Percentiles rank a stretch among this genome's conserved stretches.
Evolutionary conservation across 495 filamentous ascomycete species (phyloP).

Genomic region (Pyrenula aspistea): DNA sequence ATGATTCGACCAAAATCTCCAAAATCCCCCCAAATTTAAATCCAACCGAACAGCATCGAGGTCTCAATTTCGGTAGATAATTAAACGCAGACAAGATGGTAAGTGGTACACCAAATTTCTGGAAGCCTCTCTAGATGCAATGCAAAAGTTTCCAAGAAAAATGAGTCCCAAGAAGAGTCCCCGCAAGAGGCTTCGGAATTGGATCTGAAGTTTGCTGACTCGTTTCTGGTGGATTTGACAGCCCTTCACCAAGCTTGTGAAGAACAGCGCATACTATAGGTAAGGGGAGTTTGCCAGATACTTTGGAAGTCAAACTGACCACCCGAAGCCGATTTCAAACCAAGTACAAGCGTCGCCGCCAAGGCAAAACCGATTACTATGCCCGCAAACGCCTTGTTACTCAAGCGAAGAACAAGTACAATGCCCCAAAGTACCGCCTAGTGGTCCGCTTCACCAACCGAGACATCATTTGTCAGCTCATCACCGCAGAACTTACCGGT

Average conservation of each 20-base stretch:
- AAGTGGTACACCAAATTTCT: too few species aligned
- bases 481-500: constrained; percentile 90
- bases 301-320: constrained; percentile 4
- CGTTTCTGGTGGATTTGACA: constrained; percentile 51
- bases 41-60: too few species aligned
- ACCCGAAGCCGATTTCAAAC: constrained; percentile 82
- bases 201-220: constrained; percentile 98
- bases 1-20: too few species aligned
- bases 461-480: constrained; percentile 96
- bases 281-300: constrained; percentile 30
- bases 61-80: too few species aligned
- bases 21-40: too few species aligned
- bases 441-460: constrained; percentile 99
- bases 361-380: constrained; percentile 99
- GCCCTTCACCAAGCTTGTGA: constrained; percentile 90
- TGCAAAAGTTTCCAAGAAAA: too few species aligned
- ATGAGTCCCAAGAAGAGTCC: constrained; percentile 62
- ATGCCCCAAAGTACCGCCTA: constrained; percentile 97
- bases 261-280: constrained; percentile 97
- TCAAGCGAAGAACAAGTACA: constrained; percentile 99
- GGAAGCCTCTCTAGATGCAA: too few species aligned
- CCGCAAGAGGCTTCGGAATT: constrained; percentile 94
- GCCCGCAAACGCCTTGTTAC: constrained; percentile 98
- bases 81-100: too few species aligned
- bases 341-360: constrained; percentile 95